Evolutionary conservation across 2,329 filamentous ascomycete species (phyloP).

Genomic region (Fusarium citri): DNA sequence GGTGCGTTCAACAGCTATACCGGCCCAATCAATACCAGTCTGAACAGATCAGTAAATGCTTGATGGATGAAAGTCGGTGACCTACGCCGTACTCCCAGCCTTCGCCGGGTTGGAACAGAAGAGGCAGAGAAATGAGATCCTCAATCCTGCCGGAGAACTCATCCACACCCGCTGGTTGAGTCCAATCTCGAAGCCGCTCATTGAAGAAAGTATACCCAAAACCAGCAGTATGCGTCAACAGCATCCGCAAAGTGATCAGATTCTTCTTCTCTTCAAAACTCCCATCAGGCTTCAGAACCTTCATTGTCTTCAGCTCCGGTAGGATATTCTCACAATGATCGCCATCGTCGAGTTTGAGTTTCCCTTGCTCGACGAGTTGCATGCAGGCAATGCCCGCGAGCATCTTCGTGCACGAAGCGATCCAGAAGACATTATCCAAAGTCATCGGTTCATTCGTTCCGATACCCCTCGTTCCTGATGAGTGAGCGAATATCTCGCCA

Average conservation of each 20-base stretch:
- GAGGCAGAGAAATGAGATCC: conserved; percentile 61
- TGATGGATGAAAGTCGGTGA: not conserved
- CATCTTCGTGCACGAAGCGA: conserved; percentile 70
- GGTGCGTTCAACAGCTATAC: conserved; percentile 60
- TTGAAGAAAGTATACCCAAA: conserved; percentile 69
- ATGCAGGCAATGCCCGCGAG: conserved; percentile 64
- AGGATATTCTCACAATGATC: conserved; percentile 59
- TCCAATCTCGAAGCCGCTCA: conserved; percentile 59
- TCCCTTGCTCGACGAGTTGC: conserved; percentile 67
- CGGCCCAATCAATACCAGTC: conserved; percentile 66
- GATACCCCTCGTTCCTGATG: conserved; percentile 60
- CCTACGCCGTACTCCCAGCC: conserved; percentile 70
- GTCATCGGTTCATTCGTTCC: conserved; percentile 63
- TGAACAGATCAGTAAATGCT: conserved; percentile 42
- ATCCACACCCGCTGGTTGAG: conserved; percentile 63
- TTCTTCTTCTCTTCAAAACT: conserved; percentile 58
- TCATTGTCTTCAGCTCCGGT: conserved; percentile 61
- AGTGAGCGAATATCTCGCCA: conserved; percentile 62
- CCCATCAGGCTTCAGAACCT: conserved; percentile 57
- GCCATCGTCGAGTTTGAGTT: conserved; percentile 60
- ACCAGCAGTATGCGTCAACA: conserved; percentile 66
- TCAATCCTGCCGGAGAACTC: conserved; percentile 67
- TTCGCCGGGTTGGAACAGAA: conserved; percentile 73
- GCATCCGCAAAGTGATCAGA: conserved; percentile 67
- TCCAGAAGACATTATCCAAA: conserved; percentile 70